Base-by-base conservation (phyloP, 2,329 filamentous ascomycete species). In the Hortaea sp. region DNA sequence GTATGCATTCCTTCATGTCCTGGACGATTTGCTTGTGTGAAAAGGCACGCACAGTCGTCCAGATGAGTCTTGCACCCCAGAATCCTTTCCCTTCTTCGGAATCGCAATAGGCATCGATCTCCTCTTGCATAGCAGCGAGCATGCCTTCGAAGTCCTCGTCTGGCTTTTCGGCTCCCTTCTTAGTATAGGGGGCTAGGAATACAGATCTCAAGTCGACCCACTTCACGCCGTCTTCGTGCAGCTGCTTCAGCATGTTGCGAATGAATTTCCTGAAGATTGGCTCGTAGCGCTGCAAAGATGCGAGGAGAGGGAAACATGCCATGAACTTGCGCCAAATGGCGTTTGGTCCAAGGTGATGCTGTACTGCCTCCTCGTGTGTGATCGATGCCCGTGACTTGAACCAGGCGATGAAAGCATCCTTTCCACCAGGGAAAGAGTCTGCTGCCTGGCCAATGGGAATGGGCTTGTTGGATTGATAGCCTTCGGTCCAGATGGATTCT, bases 31-130 rank as follows among this genome's bases (percentile, higher is more conserved):
- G 65, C 41, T 81, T 79, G 11, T 82, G 82, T 28, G 77, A 72
- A 44, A 79, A 73, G 29, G 68, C 69, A 37, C 89, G 80, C 40
- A 89, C 69, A 1, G 78, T 78, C 0, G 88, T 90, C 86, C 88
- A 94, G 55, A 95, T 94, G 56, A 88, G 78, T 7, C 86, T 76
- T 9, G 85, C 73, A 9, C 88, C 90, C 83, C 88, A 94, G 66
- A 97, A 95, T 0, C 73, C 72, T 49, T 81, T 73, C 2, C 87
- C 86, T 54, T 83, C 78, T 29, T 82, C 74, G 0, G 81, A 82
- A 1, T 72, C 69, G 61, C 86, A 83, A 71, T 95, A 97, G 1
- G 72, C 74, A 20, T 80, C 72, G 12, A 95, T 73, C 56, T 94
- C 89, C 50, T 95, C 86, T 40, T 82, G 78, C 44, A 94, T 74